A percentile compares a stretch with the other conserved stretches of the same genome.
These are phyloP conservation scores for Globisporangium spinosum DNA, from an alignment of 352 stramenopile genomes.

Conservation along the genomic window DNA sequence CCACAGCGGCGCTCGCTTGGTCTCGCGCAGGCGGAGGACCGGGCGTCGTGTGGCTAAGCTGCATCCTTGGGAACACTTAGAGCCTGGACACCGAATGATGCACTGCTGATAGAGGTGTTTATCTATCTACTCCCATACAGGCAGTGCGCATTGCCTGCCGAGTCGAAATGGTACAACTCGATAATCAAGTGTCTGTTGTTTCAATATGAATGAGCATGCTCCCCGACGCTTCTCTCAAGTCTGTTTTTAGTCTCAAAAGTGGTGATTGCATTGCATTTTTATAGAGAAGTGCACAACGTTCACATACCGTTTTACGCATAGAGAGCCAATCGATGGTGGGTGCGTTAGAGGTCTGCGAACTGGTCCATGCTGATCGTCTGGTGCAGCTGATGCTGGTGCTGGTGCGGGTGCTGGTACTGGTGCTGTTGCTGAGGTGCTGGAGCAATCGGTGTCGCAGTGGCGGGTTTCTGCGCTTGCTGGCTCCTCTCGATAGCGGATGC, in stretches of 20 bases:
- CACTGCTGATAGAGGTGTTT: background rate
- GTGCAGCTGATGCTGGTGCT: constrained; percentile 2
- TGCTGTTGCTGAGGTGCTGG: background rate
- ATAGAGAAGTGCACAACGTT: background rate
- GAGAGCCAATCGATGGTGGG: background rate
- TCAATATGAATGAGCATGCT: too few relatives aligned
- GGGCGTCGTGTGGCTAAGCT: background rate
- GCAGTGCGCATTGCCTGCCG: background rate
- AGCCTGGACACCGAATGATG: background rate
- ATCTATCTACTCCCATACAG: background rate
- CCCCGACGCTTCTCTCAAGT: background rate
- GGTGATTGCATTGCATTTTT: constrained; percentile 7
- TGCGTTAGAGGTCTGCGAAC: constrained; percentile 2
- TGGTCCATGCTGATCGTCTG: background rate
- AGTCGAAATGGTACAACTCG: background rate
- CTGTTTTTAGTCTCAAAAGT: constrained; percentile 9
- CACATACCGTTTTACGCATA: background rate
- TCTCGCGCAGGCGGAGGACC: constrained; percentile 7
- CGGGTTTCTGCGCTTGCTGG: background rate
- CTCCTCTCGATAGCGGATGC: background rate
- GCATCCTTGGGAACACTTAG: constrained; percentile 1
- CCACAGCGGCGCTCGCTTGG: background rate
- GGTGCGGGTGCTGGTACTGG: background rate
- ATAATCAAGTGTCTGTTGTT: background rate
- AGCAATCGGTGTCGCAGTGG: background rate